These are phyloP conservation scores for Aquilaria yunnanensis DNA, from an alignment of 345 rosid species.

Conservation along the genomic window DNA sequence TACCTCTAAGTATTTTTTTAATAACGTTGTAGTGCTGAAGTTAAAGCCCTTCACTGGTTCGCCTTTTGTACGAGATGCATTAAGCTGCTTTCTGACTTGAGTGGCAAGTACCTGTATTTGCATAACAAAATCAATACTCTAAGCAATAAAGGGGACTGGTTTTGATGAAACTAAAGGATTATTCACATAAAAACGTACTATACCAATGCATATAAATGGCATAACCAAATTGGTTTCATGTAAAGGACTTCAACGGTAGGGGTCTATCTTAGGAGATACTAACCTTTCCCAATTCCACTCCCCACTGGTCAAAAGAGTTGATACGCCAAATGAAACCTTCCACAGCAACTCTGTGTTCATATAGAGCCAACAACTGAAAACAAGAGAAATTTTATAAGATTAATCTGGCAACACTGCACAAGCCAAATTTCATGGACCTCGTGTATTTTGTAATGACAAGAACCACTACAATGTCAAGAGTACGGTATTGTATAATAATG, in stretches of 20 bases:
- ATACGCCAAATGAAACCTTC: constrained; percentile 97
- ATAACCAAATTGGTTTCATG: not conserved
- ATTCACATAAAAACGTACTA: not conserved
- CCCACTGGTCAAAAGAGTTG: constrained; percentile 99
- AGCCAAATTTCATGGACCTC: not conserved
- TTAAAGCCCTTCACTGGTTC: constrained; percentile 74
- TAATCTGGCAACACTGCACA: not conserved
- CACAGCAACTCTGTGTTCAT: constrained; percentile 92
- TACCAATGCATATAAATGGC: not conserved
- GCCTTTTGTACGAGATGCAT: constrained; percentile 65
- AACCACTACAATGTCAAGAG: too few species aligned
- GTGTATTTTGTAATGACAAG: too few species aligned
- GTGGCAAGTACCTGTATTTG: constrained; percentile 68
- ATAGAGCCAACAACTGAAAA: constrained; percentile 76
- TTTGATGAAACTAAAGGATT: not conserved
- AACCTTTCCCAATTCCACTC: constrained; percentile 98
- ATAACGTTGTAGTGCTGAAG: constrained; percentile 65
- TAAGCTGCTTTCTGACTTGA: constrained; percentile 85
- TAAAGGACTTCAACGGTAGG: not conserved
- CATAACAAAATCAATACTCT: constrained; percentile 1
- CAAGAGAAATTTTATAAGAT: constrained; percentile 3
- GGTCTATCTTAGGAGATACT: not conserved
- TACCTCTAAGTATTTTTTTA: constrained; percentile 80
- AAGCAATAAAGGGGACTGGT: not conserved
- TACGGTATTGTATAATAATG: too few species aligned